Evolutionary conservation across 2,329 filamentous ascomycete genomes (phyloP).

Genomic region (Fusarium illudens): DNA sequence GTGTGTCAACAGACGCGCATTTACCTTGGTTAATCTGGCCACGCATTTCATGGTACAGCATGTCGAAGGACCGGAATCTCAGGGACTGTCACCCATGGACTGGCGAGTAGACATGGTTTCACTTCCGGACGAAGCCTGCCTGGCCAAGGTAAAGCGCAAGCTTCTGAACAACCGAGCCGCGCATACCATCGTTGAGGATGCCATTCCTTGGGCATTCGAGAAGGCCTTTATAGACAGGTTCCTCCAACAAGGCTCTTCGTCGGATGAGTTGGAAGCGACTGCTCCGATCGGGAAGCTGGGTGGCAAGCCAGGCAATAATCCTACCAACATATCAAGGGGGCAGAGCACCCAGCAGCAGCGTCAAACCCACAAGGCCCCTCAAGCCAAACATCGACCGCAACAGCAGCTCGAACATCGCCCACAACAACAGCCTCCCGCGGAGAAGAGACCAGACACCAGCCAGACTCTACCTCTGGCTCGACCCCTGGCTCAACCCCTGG

Average conservation of each 20-base stretch:
- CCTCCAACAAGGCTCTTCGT: not conserved
- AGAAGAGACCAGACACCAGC: not conserved
- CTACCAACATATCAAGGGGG: not conserved
- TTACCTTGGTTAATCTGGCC: conserved; percentile 67
- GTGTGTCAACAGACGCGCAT: conserved; percentile 56
- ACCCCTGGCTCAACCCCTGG: not conserved
- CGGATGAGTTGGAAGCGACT: not conserved
- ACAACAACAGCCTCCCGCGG: not conserved
- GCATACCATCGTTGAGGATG: conserved; percentile 48
- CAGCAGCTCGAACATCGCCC: not conserved
- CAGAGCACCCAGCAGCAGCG: not conserved
- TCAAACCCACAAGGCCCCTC: not conserved
- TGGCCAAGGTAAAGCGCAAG: conserved; percentile 43
- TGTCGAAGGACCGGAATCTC: conserved; percentile 40
- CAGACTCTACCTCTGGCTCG: not conserved
- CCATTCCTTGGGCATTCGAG: conserved; percentile 49
- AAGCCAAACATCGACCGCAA: not conserved
- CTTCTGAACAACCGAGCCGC: conserved; percentile 46
- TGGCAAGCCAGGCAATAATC: not conserved
- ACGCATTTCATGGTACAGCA: conserved; percentile 64
- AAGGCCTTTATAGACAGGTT: conserved; percentile 16
- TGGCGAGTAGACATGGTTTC: conserved; percentile 60
- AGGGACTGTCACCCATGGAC: conserved; percentile 44
- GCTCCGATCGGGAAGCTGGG: not conserved
- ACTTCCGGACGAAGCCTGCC: conserved; percentile 47